Evolutionary conservation across 305 asterid species (phyloP), one percentile per base, ranked within the genome.

Genomic region (Fraxinus latifolia): DNA sequence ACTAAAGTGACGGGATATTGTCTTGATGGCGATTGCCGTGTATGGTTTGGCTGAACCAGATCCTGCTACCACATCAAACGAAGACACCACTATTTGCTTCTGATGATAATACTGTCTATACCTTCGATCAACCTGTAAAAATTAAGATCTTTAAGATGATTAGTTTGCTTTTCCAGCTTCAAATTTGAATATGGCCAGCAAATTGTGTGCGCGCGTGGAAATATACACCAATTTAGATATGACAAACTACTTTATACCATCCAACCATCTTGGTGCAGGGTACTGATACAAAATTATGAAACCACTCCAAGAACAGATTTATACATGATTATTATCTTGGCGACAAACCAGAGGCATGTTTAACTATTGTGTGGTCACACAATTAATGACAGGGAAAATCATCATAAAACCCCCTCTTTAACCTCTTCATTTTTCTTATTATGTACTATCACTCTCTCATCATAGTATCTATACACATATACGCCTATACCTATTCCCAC

Each of bases 51-150:
- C 93, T 58, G 99, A 87, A 70, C 94, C 99, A 0, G 87, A 81
- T 77, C 97, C 99, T 27, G 98, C 94, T 88, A 91, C 81, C 36
- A 80, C 85, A 74, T 95, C 99, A 37, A 95, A 95, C 44, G 97
- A 92, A 25, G 97, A 92, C 6, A 93, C 92, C 5, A 95, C 92
- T 14, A 91, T 90, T 81, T 92, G 98, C 97, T 92, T 93, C 73
- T 95, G 98, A 79, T 92, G 97, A 88, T 90, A 90, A 73, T 95
- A 95, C 60, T 91, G 92, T 79, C 91, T 90, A 91, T 95, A 95
- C 78, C 95, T 85, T 80, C 91, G 87, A 84, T 93, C 99, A 50
- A 93, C 97, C 98, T 95, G 91, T 19, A 65, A 81, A 7, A 62
- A 67, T 58, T 68, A 58, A 77, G 55, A 44, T 44, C 55, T 44